Percentiles rank a stretch among this genome's conserved stretches.
Evolutionary conservation across 495 filamentous ascomycete species (phyloP).

Genomic region (Aspergillus sparsus): DNA sequence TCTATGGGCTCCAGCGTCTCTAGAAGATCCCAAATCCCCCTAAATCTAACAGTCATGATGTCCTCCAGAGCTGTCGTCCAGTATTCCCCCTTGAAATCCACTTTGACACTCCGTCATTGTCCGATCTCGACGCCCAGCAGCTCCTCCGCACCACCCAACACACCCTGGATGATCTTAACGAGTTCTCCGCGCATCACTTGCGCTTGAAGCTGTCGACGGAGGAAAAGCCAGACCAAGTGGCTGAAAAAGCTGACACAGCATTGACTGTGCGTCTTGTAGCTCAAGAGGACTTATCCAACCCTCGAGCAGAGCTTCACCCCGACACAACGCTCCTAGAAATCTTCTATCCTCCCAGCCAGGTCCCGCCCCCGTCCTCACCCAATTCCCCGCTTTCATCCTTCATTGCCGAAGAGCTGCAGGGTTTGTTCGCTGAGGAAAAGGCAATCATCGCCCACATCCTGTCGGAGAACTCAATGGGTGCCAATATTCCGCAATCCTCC

Average conservation of each 20-base stretch:
- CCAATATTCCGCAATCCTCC: conserved; percentile 37
- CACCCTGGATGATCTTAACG: conserved; percentile 84
- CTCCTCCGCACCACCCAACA: conserved; percentile 84
- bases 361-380: conserved; percentile 66
- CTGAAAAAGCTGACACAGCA: conserved; percentile 53
- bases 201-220: conserved; percentile 68
- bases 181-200: conserved; percentile 88
- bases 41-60: conserved; percentile 5
- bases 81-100: conserved; percentile 84
- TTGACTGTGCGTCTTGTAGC: conserved; percentile 70
- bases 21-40: too few species aligned
- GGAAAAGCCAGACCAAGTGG: conserved; percentile 3
- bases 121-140: conserved; percentile 68
- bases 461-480: conserved; percentile 41
- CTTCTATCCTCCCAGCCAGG: conserved; percentile 73
- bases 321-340: conserved; percentile 75
- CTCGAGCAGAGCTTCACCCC: conserved; percentile 62
- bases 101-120: conserved; percentile 69
- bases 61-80: conserved; percentile 74
- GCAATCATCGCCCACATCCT: conserved; percentile 83
- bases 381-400: conserved; percentile 77
- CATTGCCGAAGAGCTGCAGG: conserved; percentile 75
- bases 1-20: background rate
- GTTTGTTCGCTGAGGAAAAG: conserved; percentile 84
- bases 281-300: conserved; percentile 54